These are phyloP conservation scores for Peterozyma toletana DNA, from an alignment of 805 yeast genomes.

Conservation along the genomic window DNA sequence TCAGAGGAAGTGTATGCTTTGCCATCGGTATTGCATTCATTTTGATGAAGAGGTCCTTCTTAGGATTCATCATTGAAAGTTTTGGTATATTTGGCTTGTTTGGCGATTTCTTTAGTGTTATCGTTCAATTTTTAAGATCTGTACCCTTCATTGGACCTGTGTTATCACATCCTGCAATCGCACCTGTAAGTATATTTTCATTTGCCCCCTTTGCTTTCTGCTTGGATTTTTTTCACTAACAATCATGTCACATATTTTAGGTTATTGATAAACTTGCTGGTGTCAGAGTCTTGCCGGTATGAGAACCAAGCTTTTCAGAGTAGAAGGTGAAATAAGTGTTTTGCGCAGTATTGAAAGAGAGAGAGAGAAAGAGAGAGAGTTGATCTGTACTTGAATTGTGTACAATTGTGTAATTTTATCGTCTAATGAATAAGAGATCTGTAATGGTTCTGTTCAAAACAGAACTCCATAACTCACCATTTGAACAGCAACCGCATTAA, in stretches of 20 bases:
- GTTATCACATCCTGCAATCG: conserved; percentile 71
- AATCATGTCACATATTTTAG: conserved; percentile 9
- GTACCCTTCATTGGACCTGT: conserved; percentile 84
- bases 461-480: too few relatives aligned
- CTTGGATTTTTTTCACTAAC: background rate
- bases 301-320: conserved; percentile 6
- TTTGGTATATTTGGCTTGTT: conserved; percentile 87
- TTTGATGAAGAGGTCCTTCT: conserved; percentile 65
- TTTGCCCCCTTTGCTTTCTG: background rate
- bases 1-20: conserved; percentile 83
- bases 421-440: too few relatives aligned
- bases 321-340: too few relatives aligned
- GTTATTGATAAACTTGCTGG: conserved; percentile 56
- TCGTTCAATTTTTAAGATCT: conserved; percentile 79
- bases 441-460: too few relatives aligned
- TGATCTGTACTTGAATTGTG: too few relatives aligned
- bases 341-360: too few relatives aligned
- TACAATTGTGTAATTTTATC: too few relatives aligned
- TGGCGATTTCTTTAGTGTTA: conserved; percentile 87
- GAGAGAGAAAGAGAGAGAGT: too few relatives aligned
- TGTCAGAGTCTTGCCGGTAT: conserved; percentile 60
- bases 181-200: conserved; percentile 43
- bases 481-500: too few relatives aligned
- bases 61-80: conserved; percentile 80
- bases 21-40: conserved; percentile 69